Evolutionary conservation across 1,284 basidiomycete species (phyloP).

Genomic region (Gomphus bonarii): DNA sequence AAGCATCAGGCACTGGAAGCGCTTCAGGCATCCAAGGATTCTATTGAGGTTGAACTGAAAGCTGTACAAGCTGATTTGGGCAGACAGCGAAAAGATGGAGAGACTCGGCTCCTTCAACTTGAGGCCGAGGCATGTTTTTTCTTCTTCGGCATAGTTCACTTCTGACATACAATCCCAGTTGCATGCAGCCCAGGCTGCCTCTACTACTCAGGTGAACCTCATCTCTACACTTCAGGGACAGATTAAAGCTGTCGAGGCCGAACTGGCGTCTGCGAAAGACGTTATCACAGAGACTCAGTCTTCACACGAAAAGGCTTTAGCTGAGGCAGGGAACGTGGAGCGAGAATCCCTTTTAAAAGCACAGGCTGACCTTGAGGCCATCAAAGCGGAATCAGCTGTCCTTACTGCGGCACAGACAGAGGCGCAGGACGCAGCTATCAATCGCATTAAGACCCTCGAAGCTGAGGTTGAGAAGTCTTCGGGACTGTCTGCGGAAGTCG

Average conservation of each 20-base stretch:
- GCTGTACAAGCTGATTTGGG: slow-evolving; percentile 30
- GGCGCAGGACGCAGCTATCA: slow-evolving; percentile 36
- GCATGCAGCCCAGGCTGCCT: slow-evolving; percentile 32
- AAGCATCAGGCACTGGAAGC: slow-evolving; percentile 34
- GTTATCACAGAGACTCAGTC: slow-evolving; percentile 41
- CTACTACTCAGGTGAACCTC: slow-evolving; percentile 31
- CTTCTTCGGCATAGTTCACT: background rate
- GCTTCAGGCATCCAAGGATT: slow-evolving; percentile 37
- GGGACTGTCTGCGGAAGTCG: slow-evolving; percentile 40
- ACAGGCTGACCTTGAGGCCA: slow-evolving; percentile 48
- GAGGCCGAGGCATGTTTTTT: slow-evolving; percentile 37
- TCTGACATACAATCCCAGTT: slow-evolving; percentile 31
- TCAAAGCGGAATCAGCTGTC: slow-evolving; percentile 41
- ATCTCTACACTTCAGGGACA: slow-evolving; percentile 41
- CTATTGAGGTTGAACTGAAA: slow-evolving; percentile 38
- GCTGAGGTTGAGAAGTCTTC: slow-evolving; percentile 30
- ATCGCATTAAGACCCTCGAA: slow-evolving; percentile 35
- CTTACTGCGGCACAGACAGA: slow-evolving; percentile 40
- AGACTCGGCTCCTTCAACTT: slow-evolving; percentile 26
- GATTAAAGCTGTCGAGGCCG: slow-evolving; percentile 37
- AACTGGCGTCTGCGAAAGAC: slow-evolving; percentile 40
- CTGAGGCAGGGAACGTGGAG: slow-evolving; percentile 45
- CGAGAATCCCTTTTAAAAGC: slow-evolving; percentile 54
- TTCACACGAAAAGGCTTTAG: slow-evolving; percentile 33
- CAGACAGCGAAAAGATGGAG: slow-evolving; percentile 31